A percentile compares a stretch with the other conserved stretches of the same genome.
Evolutionary conservation across 2,329 filamentous ascomycete species (phyloP).

Genomic region (Capronia epimyces): DNA sequence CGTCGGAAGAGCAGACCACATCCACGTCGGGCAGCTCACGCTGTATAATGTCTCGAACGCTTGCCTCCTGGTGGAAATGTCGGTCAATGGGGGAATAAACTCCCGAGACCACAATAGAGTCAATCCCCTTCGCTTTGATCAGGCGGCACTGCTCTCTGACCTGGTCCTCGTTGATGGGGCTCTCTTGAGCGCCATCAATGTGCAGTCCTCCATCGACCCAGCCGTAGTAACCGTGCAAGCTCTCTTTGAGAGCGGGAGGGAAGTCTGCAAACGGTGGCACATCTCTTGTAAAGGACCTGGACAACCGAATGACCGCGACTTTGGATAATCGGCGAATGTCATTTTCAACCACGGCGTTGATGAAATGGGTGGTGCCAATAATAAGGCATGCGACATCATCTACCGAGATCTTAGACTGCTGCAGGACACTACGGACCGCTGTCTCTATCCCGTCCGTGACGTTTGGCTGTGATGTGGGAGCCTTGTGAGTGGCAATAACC

Average conservation of each 20-base stretch:
- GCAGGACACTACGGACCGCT: slow-evolving; percentile 44
- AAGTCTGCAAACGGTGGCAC: slow-evolving; percentile 47
- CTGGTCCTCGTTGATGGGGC: slow-evolving; percentile 36
- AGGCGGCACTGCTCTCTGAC: slow-evolving; percentile 34
- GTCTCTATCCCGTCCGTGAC: slow-evolving; percentile 47
- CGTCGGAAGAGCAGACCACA: slow-evolving; percentile 43
- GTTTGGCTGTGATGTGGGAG: slow-evolving; percentile 47
- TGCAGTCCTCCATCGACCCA: slow-evolving; percentile 47
- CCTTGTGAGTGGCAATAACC: slow-evolving; percentile 47
- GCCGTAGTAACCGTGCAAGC: slow-evolving; percentile 41
- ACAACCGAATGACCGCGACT: slow-evolving; percentile 46
- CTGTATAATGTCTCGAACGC: slow-evolving; percentile 37
- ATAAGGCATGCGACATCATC: slow-evolving; percentile 44
- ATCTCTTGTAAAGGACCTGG: slow-evolving; percentile 43
- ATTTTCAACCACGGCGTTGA: slow-evolving; percentile 47
- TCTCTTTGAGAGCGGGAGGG: slow-evolving; percentile 37
- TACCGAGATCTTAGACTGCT: slow-evolving; percentile 37
- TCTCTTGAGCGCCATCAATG: slow-evolving; percentile 47
- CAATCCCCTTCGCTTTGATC: slow-evolving; percentile 37
- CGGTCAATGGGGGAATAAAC: slow-evolving; percentile 47
- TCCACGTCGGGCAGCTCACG: slow-evolving; percentile 35
- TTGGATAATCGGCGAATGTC: slow-evolving; percentile 42
- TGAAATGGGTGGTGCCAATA: slow-evolving; percentile 49
- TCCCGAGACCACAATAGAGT: slow-evolving; percentile 41
- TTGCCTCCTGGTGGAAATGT: slow-evolving; percentile 39